Base-by-base conservation (phyloP, 257 asterid species). In the Ophiorrhiza pumila region DNA sequence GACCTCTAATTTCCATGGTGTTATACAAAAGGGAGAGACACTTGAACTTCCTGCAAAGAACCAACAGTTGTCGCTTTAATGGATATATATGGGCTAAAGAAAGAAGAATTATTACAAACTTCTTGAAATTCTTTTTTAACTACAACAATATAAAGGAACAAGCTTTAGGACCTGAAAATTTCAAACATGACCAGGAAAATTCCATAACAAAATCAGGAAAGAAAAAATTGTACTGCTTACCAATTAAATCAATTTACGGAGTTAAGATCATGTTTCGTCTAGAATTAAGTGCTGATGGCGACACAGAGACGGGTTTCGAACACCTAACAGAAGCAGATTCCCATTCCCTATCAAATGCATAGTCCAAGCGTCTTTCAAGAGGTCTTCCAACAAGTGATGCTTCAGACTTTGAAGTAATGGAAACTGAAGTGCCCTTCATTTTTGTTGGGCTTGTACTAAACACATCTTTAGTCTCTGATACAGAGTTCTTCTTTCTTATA, bases 311-410 rank as follows among this genome's bases (percentile, higher is more conserved):
- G 53, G 88, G 83, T 68, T 82, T 72, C 57, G 77, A 56, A 43
- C 75, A 70, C 74, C 80, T 74, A 68, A 45, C 70, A 68, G 81
- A 63, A 34, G 81, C 39, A 6, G 85, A 69, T 67, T 84, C 87
- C 89, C 83, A 83, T 86, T 84, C 96, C 85, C 69, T 69, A 73
- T 89, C 91, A 69, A 83, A 87, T 23, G 82, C 87, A 78, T 85
- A 77, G 47, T 87, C 92, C 80, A 91, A 71, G 58, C 89, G 82
- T 71, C 92, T 83, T 75, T 74, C 93, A 66, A 88, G 81, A 70
- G 86, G 75, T 68, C 76, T 83, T 42, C 84, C 92, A 18, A 47
- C 27, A 69, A 65, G 68, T 39, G 79, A 71, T 64, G 82, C 76
- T 76, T 82, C 86, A 74, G 68, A 78, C 58, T 71, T 73, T 2